phyloP scores from a whole-genome alignment of 2,329 filamentous ascomycete species.

The Colletotrichum filicis region DNA sequence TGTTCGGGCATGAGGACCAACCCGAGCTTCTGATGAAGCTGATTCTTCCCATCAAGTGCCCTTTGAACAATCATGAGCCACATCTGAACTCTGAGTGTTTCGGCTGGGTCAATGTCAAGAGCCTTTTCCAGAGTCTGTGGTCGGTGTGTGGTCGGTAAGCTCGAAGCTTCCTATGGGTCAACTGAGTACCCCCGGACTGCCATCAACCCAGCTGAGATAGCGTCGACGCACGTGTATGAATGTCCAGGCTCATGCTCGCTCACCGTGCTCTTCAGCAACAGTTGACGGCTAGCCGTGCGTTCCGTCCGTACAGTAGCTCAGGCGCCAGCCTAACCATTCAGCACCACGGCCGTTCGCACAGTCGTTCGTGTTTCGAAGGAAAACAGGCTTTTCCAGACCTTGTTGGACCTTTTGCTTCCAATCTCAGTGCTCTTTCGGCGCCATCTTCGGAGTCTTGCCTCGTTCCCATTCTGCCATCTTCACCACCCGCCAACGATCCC shows the following conservation, averaged over 20 bases:
- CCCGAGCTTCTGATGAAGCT: constrained; percentile 28
- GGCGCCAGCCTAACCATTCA: constrained; percentile 12
- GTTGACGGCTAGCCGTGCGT: constrained; percentile 32
- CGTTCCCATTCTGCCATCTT: constrained; percentile 25
- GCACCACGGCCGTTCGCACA: constrained; percentile 22
- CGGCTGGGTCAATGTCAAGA: neutral
- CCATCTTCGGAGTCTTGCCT: constrained; percentile 28
- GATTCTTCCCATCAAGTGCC: neutral
- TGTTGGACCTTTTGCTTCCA: constrained; percentile 28
- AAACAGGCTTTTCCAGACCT: constrained; percentile 29
- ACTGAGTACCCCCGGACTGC: neutral
- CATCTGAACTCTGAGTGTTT: constrained; percentile 1
- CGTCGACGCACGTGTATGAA: neutral
- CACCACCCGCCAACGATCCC: constrained; percentile 15
- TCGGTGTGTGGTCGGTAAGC: neutral
- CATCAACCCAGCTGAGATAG: constrained; percentile 3
- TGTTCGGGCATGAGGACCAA: constrained; percentile 18
- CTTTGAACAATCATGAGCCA: neutral
- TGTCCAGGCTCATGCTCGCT: neutral
- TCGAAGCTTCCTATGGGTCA: constrained; percentile 3
- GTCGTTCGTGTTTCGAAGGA: constrained; percentile 23
- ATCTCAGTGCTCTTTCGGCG: constrained; percentile 12
- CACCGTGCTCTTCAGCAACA: neutral
- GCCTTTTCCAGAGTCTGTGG: constrained; percentile 12
- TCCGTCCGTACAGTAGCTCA: constrained; percentile 19